Conservation (phyloP, 2,329 filamentous ascomycete genomes). For the Pseudocercospora vitis region DNA sequence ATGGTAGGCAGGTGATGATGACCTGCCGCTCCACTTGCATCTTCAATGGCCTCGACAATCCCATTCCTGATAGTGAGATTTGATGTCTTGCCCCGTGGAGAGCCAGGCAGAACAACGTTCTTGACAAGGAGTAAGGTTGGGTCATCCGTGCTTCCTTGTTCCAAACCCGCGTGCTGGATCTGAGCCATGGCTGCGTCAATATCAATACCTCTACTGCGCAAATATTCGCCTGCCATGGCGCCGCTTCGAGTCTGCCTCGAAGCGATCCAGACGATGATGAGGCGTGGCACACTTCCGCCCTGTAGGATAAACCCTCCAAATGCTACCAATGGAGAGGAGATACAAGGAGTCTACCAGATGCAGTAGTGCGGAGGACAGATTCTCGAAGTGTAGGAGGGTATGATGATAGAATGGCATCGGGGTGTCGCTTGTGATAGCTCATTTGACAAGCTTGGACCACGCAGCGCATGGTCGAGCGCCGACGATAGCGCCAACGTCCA, state of each 20-base stretch:
- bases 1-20: conserved; percentile 35
- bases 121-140: not conserved
- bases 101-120: conserved; percentile 19
- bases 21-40: not conserved
- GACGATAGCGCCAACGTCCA: not conserved
- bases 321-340: too few species aligned
- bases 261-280: too few species aligned
- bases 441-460: not conserved
- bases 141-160: not conserved
- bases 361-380: too few species aligned
- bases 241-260: too few species aligned
- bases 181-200: conserved; percentile 37
- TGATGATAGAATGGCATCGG: too few species aligned
- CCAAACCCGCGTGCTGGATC: conserved; percentile 25
- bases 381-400: too few species aligned
- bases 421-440: not conserved
- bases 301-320: too few species aligned
- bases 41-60: conserved; percentile 2
- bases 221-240: conserved; percentile 37
- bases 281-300: too few species aligned
- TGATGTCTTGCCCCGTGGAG: conserved; percentile 16
- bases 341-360: too few species aligned
- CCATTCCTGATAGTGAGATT: conserved; percentile 18
- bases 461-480: not conserved
- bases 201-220: conserved; percentile 37